These are phyloP conservation scores for Rhizopogon rudus DNA, from an alignment of 768 basidiomycete genomes.

Conservation along the genomic window DNA sequence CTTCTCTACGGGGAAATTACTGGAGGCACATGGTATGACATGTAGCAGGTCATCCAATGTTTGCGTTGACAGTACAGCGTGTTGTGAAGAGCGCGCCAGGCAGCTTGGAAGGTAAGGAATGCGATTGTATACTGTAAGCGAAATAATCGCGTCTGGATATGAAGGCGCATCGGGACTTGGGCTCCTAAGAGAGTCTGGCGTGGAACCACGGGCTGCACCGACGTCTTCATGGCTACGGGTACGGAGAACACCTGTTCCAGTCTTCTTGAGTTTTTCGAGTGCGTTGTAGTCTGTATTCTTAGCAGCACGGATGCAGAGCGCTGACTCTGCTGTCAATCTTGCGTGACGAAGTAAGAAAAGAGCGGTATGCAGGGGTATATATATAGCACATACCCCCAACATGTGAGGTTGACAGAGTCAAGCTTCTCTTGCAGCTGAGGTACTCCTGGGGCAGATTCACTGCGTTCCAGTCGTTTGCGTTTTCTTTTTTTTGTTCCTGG, in stretches of 20 bases:
- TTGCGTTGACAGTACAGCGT: slow-evolving; percentile 66
- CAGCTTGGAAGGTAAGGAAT: slow-evolving; percentile 58
- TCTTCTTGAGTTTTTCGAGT: slow-evolving; percentile 27
- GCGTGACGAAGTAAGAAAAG: slow-evolving; percentile 2
- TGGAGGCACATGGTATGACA: slow-evolving; percentile 58
- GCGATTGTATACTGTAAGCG: slow-evolving; percentile 55
- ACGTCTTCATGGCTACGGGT: background rate
- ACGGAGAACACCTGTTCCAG: slow-evolving; percentile 30
- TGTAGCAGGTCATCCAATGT: slow-evolving; percentile 60
- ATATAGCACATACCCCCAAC: slow-evolving; percentile 51
- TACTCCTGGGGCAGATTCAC: slow-evolving; percentile 41
- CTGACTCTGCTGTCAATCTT: slow-evolving; percentile 50
- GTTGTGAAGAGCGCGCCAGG: slow-evolving; percentile 60
- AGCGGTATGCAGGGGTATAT: background rate
- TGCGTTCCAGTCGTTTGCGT: slow-evolving; percentile 28
- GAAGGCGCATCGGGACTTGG: background rate
- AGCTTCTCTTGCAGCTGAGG: slow-evolving; percentile 43
- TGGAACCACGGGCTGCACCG: background rate
- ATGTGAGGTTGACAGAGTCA: slow-evolving; percentile 46
- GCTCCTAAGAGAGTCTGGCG: background rate
- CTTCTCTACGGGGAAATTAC: slow-evolving; percentile 43
- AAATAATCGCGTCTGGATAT: slow-evolving; percentile 43
- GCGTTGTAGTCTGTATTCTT: slow-evolving; percentile 67
- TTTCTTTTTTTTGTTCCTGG: slow-evolving; percentile 22
- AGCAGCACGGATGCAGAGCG: slow-evolving; percentile 57